Evolutionary conservation across 2,329 filamentous ascomycete genomes (phyloP).

Genomic region (Microsporum canis): DNA sequence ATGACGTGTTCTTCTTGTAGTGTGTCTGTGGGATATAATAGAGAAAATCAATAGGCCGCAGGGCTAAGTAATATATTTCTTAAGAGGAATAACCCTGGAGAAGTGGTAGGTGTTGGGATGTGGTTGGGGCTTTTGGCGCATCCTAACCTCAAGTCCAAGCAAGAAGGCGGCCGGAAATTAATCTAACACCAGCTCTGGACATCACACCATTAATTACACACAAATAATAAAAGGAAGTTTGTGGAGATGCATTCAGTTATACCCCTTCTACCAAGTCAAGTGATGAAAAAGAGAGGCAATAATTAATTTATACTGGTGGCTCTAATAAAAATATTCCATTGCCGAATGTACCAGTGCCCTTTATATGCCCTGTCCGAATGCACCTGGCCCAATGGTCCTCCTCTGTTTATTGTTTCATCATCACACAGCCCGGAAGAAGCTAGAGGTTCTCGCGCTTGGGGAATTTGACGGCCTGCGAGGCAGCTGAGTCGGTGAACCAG

Average conservation of each 20-base stretch:
- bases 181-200: not conserved
- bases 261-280: not conserved
- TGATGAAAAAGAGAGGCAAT: not conserved
- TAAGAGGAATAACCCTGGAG: not conserved
- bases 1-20: conserved; percentile 15
- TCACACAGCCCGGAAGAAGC: not conserved
- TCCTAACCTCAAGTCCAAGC: not conserved
- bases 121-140: not conserved
- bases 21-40: not conserved
- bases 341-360: not conserved
- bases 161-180: not conserved
- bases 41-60: not conserved
- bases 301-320: not conserved
- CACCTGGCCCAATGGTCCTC: not conserved
- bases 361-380: not conserved
- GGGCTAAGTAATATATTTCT: not conserved
- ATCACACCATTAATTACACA: not conserved
- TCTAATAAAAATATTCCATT: not conserved
- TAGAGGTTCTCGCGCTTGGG: conserved; percentile 60
- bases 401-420: not conserved
- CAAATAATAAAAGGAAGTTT: not conserved
- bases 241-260: not conserved
- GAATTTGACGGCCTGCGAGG: conserved; percentile 74
- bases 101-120: not conserved
- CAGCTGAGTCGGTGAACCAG: conserved; percentile 87